Conservation (phyloP, 2,329 filamentous ascomycete genomes). For the Hypoxylon sp. region DNA sequence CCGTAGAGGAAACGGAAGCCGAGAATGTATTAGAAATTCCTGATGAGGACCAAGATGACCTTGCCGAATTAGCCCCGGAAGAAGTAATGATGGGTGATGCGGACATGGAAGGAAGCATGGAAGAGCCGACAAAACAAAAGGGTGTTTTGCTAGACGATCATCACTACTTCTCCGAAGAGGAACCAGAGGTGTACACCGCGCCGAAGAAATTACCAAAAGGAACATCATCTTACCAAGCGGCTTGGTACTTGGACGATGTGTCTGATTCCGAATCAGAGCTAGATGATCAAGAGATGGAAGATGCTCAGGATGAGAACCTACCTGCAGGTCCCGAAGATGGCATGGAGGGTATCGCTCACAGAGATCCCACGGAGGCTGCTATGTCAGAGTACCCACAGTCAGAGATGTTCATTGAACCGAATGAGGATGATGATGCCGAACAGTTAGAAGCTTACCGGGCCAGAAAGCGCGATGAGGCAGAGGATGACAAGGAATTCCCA, state of each 20-base stretch:
- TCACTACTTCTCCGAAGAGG: constrained; percentile 96
- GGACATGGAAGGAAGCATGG: constrained; percentile 61
- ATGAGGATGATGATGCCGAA: constrained; percentile 83
- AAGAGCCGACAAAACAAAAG: constrained; percentile 74
- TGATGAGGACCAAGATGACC: constrained; percentile 83
- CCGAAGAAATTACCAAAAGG: constrained; percentile 88
- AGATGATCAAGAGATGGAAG: constrained; percentile 71
- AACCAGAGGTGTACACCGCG: constrained; percentile 70
- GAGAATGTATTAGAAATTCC: constrained; percentile 78
- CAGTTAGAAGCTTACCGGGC: constrained; percentile 86
- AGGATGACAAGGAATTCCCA: constrained; percentile 95
- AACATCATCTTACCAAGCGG: constrained; percentile 93
- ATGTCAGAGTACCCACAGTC: constrained; percentile 94
- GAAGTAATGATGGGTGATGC: constrained; percentile 78
- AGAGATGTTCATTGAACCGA: constrained; percentile 88
- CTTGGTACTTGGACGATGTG: constrained; percentile 86
- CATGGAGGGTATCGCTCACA: constrained; percentile 76
- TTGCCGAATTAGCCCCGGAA: constrained; percentile 88
- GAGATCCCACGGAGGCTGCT: constrained; percentile 80
- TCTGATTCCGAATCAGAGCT: constrained; percentile 86
- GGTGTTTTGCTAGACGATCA: constrained; percentile 96
- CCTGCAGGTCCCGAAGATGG: constrained; percentile 84
- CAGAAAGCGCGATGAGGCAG: constrained; percentile 82
- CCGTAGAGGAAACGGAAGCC: constrained; percentile 70
- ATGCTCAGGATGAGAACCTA: constrained; percentile 59